phyloP scores from a whole-genome alignment of 2,329 filamentous ascomycete genomes.

The Niveomyces coronatus region DNA sequence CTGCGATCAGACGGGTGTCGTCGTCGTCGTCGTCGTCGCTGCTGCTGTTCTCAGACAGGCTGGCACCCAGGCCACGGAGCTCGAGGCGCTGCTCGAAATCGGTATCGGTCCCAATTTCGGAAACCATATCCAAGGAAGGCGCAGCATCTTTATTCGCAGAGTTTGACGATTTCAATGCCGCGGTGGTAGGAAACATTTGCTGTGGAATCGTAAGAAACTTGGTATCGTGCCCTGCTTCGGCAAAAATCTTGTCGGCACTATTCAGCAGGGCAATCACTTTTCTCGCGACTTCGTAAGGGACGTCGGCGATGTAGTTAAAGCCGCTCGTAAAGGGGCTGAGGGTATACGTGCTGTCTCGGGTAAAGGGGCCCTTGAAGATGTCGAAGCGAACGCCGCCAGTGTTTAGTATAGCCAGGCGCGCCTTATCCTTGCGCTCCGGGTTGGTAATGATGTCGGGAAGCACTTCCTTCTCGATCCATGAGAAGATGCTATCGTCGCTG shows the following conservation, averaged over 20 bases:
- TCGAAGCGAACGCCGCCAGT: constrained; percentile 92
- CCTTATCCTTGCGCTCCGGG: constrained; percentile 44
- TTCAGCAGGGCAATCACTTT: constrained; percentile 55
- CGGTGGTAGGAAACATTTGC: constrained; percentile 19
- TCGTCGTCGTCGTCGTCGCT: constrained; percentile 10
- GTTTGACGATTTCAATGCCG: constrained; percentile 1
- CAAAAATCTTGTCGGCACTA: constrained; percentile 39
- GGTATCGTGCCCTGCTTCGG: constrained; percentile 25
- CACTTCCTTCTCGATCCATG: constrained; percentile 66
- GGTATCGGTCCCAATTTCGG: constrained; percentile 12
- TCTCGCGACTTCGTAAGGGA: constrained; percentile 67
- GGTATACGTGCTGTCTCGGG: constrained; percentile 74
- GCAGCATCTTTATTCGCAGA: too few relatives aligned
- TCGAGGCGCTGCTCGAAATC: constrained; percentile 18
- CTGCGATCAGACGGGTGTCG: constrained; percentile 39
- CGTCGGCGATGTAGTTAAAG: constrained; percentile 66
- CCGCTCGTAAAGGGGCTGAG: constrained; percentile 80
- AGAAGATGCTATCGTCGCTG: constrained; percentile 64
- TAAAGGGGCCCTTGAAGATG: constrained; percentile 87
- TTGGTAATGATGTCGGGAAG: constrained; percentile 57
- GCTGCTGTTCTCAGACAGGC: constrained; percentile 24
- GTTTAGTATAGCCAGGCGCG: constrained; percentile 70
- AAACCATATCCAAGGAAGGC: too few relatives aligned
- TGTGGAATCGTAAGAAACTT: constrained; percentile 42
- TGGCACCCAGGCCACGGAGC: constrained; percentile 18